Evolutionary conservation across 148 eudicot species (phyloP), one percentile per base, ranked within the genome.

Genomic region (Rhododendron vialii): DNA sequence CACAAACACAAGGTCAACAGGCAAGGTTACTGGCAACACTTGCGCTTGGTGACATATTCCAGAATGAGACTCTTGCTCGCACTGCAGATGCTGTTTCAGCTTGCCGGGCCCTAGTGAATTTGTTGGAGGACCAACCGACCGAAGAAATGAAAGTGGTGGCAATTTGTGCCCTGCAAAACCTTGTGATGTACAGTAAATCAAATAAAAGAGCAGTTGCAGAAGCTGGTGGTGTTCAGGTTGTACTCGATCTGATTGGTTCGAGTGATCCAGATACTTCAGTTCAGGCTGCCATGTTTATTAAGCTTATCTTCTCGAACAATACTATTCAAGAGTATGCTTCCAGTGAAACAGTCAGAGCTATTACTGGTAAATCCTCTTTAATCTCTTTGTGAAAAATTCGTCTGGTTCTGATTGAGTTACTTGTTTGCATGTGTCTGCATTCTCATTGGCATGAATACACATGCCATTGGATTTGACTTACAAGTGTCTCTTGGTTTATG

Each of bases 101-200:
- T 82, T 95, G 98, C 85, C 94, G 98, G 61, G 98, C 99, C 53
- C 86, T 97, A 81, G 98, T 97, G 84, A 95, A 97, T 89, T 86
- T 94, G 84, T 98, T 97, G 57, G 99, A 95, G 91, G 99, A 97
- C 81, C 99, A 97, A 83, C 98, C 99, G 15, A 93, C 99, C 20
- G 99, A 97, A 90, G 99, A 97, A 90, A 95, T 97, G 98, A 97
- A 97, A 90, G 98, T 97, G 45, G 98, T 97, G 61, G 96, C 99
- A 82, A 93, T 97, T 78, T 97, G 99, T 90, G 95, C 99, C 43
- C 90, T 97, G 85, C 98, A 97, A 89, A 97, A 97, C 87, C 98
- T 97, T 81, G 99, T 97, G 18, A 94, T 94, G 93, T 92, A 91
- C 88, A 97, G 98, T 86, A 90, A 98, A 83, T 93, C 98, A 78